Evolutionary conservation across 1,139 yeast genomes (phyloP).

Genomic region (Yamadazyma spencermartinsiae): DNA sequence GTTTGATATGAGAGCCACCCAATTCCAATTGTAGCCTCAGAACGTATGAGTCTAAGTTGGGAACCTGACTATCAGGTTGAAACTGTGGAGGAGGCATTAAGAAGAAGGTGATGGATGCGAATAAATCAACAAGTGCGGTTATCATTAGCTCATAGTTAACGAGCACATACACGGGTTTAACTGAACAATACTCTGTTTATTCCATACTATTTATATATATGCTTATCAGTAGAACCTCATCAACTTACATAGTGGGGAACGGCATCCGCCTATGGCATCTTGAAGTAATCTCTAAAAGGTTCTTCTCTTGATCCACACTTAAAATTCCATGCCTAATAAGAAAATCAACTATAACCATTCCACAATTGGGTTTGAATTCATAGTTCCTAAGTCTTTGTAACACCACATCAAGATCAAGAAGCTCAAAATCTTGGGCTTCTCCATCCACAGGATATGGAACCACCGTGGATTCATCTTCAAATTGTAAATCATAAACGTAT

Average conservation of each 20-base stretch:
- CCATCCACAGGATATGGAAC: slow-evolving; percentile 79
- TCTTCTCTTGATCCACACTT: slow-evolving; percentile 60
- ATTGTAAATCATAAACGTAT: slow-evolving; percentile 68
- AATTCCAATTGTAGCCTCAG: not conserved
- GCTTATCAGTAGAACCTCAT: not conserved
- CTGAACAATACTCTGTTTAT: too few relatives aligned
- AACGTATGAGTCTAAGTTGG: not conserved
- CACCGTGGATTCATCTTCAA: slow-evolving; percentile 47
- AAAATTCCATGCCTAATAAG: slow-evolving; percentile 77
- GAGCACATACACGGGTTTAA: too few relatives aligned
- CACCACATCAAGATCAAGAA: slow-evolving; percentile 63
- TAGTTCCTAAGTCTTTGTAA: slow-evolving; percentile 44
- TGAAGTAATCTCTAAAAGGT: slow-evolving; percentile 55
- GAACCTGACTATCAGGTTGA: not conserved
- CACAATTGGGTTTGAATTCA: slow-evolving; percentile 89
- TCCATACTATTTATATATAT: too few relatives aligned
- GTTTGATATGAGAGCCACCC: not conserved
- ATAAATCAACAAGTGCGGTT: too few relatives aligned
- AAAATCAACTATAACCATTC: slow-evolving; percentile 75
- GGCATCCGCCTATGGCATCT: slow-evolving; percentile 71
- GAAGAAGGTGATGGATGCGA: too few relatives aligned
- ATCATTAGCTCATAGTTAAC: too few relatives aligned
- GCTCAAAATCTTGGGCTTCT: slow-evolving; percentile 73
- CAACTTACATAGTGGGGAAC: slow-evolving; percentile 50
- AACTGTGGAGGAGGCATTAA: too few relatives aligned